Base-by-base conservation (phyloP, 768 basidiomycete species). In the Termitomyces bulborhizus region DNA sequence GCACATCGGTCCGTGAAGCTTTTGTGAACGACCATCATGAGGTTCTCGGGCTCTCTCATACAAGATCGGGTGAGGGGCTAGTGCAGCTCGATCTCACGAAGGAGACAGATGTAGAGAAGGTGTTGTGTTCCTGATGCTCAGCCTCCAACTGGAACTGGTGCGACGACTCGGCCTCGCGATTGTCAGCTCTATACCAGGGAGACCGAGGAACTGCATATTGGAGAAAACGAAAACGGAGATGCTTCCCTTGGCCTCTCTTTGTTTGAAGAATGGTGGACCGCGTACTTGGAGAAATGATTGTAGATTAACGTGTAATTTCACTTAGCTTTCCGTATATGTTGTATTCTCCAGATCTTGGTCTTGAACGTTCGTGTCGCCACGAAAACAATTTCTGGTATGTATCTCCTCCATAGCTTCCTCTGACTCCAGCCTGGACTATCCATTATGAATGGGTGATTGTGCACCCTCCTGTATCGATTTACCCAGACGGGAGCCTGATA, bases 231-330 rank as follows among this genome's bases (percentile, higher is more conserved):
- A n/a, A n/a, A 39, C 3, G 58, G 51, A 27, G 57, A 59, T 41
- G 81, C 82, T 45, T 83, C 83, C 1, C 72, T 90, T 39, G 81
- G 77, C 4, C 76, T 84, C 50, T 79, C 79, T 3, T 69, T 82
- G 26, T 97, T 98, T 65, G 89, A 86, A 65, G 82, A 85, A 58
- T 96, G 94, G 93, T 97, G 93, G 92, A 69, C 69, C 16, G 76
- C 65, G 15, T 71, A 83, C 61, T 63, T 88, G 55, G 66, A 65
- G 61, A 56, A 53, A 34, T 56, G 44, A 53, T 26, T 24, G 9
- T 16, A 32, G 46, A 46, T 6, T 15, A 32, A 34, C n/a, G 18
- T 31, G 32, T 47, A 44, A 27, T 16, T 27, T 1, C 3, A n/a
- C 4, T 16, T 48, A n/a, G 5, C 15, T n/a, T 3, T 32, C 31